Conservation (phyloP, 208 protist species). For the Trypanosoma lewisi region DNA sequence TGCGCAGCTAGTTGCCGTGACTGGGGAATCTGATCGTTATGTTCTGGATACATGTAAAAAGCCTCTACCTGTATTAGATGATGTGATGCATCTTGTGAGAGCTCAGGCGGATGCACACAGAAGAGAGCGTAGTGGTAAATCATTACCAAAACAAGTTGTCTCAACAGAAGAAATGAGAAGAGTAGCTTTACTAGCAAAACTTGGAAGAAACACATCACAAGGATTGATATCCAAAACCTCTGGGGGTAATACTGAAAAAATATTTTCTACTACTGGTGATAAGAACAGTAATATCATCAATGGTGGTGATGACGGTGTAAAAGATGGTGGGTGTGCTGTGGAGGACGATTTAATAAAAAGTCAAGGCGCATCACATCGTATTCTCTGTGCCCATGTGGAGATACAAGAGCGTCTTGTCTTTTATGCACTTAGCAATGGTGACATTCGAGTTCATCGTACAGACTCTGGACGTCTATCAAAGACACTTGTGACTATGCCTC, state of each 20-base stretch:
- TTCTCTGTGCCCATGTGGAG: slow-evolving; percentile 58
- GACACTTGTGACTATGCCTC: slow-evolving; percentile 67
- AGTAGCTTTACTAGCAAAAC: background rate
- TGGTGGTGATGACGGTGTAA: background rate
- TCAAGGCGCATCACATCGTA: slow-evolving; percentile 20
- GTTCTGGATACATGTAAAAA: slow-evolving; percentile 27
- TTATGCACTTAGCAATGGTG: slow-evolving; percentile 68
- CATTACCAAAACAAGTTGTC: background rate
- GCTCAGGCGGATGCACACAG: slow-evolving; percentile 1
- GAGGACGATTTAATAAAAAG: slow-evolving; percentile 12
- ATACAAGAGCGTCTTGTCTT: slow-evolving; percentile 54
- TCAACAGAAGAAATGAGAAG: background rate
- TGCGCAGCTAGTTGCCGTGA: slow-evolving; percentile 5
- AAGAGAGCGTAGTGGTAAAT: background rate
- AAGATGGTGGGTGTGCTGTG: background rate
- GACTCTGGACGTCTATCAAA: slow-evolving; percentile 69
- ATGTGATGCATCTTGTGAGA: slow-evolving; percentile 17
- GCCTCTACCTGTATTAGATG: slow-evolving; percentile 13
- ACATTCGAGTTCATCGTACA: slow-evolving; percentile 71
- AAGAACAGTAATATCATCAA: no score
- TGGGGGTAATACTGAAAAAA: background rate
- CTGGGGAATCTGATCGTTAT: slow-evolving; percentile 4
- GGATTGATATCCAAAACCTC: background rate
- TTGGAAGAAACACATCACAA: background rate
- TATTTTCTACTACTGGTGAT: background rate